Evolutionary conservation across 495 filamentous ascomycete genomes (phyloP), one percentile per base, ranked within the genome.

Genomic region (Penicillium maclennaniae): DNA sequence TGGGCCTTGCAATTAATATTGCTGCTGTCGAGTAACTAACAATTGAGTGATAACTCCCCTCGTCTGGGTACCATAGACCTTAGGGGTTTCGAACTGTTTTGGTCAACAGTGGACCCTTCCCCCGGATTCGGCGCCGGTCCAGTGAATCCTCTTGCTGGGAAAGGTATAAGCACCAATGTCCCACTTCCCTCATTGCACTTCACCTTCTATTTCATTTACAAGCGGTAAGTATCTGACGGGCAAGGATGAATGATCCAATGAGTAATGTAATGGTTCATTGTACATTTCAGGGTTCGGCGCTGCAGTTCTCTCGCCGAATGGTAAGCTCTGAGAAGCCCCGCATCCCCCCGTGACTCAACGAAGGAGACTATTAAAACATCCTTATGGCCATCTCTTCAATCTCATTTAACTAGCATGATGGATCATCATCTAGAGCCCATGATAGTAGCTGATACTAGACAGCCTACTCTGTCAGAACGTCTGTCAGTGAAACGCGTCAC

Each of bases 341-440:
- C 42, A 42, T 7, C 38, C n/a, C 28, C 19, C 46, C 3, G 31
- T 49, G 47, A 49, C 34, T 49, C 38, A 50, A 31, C 19, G 17
- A 10, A n/a, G n/a, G 41, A 36, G 31, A 39, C 16, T 10, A 37
- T 19, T 9, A 28, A 43, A 34, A 19, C 15, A 17, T 20, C 16
- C 10, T 4, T 2, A 20, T 0, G 9, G 23, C 27, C 7, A 12
- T 21, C 4, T 4, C 37, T 26, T 27, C 10, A 10, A 36, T 36
- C 1, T 3, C 19, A 25, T n/a, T n/a, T 34, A 6, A 23, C 19
- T 9, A 45, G n/a, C 20, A 56, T 23, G 2, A 23, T 56, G 50
- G 49, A 53, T 17, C 48, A 19, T 1, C 14, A 45, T 17, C 19
- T 56, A 1, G 48, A 57, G 36, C 47, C 60, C 4, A 58, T 63